Evolutionary conservation across 1,284 basidiomycete species (phyloP).

Genomic region (Cryptococcus jaspeensis): DNA sequence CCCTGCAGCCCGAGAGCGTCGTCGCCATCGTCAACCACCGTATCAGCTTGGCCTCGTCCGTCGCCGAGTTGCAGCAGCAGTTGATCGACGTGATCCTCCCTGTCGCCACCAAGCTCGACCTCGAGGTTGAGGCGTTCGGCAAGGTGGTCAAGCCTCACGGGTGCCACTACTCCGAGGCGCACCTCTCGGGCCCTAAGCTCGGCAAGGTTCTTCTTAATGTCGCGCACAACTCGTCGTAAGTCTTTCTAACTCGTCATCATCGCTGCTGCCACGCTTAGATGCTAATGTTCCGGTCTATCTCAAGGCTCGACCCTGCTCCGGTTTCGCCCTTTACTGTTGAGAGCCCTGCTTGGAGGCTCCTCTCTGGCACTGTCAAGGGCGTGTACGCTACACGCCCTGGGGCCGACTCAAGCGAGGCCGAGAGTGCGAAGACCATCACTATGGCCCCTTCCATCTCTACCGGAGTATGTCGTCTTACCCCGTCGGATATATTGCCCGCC

Average conservation of each 20-base stretch:
- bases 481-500: not conserved
- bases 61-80: slow-evolving; percentile 34
- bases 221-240: slow-evolving; percentile 38
- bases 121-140: slow-evolving; percentile 43
- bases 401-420: slow-evolving; percentile 15
- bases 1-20: slow-evolving; percentile 38
- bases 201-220: slow-evolving; percentile 34
- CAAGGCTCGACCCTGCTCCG: slow-evolving; percentile 43
- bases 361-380: slow-evolving; percentile 37
- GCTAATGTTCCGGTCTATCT: not conserved
- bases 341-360: slow-evolving; percentile 38
- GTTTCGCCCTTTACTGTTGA: slow-evolving; percentile 42
- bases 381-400: slow-evolving; percentile 33
- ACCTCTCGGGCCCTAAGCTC: slow-evolving; percentile 17
- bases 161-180: slow-evolving; percentile 13
- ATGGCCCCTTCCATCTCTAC: slow-evolving; percentile 40
- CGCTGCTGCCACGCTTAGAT: too few relatives aligned
- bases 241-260: not conserved
- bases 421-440: slow-evolving; percentile 27
- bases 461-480: slow-evolving; percentile 20
- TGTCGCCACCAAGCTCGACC: slow-evolving; percentile 37
- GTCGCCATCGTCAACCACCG: slow-evolving; percentile 46
- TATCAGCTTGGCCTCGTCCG: slow-evolving; percentile 39
- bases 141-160: slow-evolving; percentile 22
- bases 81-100: slow-evolving; percentile 32